A percentile compares a stretch with the other conserved stretches of the same genome.
phyloP scores from a whole-genome alignment of 257 asterid genomes.

The Solanum megistacrolobum region DNA sequence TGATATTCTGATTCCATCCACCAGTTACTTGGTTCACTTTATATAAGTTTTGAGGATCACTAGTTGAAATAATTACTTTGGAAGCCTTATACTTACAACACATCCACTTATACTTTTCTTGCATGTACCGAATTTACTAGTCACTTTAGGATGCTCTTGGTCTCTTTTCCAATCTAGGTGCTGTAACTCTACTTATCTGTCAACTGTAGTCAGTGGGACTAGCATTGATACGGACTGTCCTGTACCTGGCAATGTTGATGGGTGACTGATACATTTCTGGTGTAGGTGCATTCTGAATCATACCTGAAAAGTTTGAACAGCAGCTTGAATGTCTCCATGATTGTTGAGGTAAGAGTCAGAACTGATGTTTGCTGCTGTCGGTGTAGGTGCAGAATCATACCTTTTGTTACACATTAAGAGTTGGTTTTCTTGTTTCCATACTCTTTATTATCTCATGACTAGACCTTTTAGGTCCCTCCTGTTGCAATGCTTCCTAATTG shows the following conservation, averaged over 20 bases:
- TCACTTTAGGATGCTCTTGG: background rate
- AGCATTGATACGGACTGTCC: background rate
- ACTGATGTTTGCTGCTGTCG: background rate
- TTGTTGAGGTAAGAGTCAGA: constrained; percentile 57
- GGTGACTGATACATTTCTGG: background rate
- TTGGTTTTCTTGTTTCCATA: background rate
- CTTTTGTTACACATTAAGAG: background rate
- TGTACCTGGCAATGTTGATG: background rate
- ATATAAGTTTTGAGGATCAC: background rate
- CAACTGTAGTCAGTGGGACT: background rate
- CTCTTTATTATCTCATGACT: constrained; percentile 7
- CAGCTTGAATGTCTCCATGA: constrained; percentile 59
- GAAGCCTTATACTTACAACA: background rate
- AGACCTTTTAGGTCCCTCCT: constrained; percentile 64
- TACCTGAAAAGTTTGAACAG: constrained; percentile 69
- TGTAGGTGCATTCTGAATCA: constrained; percentile 78
- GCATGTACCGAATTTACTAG: background rate
- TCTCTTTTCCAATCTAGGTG: background rate
- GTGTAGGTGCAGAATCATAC: constrained; percentile 54
- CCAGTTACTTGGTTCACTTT: background rate
- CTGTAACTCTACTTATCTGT: background rate
- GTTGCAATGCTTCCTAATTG: constrained; percentile 71
- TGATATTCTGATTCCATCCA: background rate
- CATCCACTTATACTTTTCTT: background rate
- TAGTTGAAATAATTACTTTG: background rate